Evolutionary conservation across 1,284 basidiomycete genomes (phyloP).

Genomic region (Cutaneotrichosporon sp.): DNA sequence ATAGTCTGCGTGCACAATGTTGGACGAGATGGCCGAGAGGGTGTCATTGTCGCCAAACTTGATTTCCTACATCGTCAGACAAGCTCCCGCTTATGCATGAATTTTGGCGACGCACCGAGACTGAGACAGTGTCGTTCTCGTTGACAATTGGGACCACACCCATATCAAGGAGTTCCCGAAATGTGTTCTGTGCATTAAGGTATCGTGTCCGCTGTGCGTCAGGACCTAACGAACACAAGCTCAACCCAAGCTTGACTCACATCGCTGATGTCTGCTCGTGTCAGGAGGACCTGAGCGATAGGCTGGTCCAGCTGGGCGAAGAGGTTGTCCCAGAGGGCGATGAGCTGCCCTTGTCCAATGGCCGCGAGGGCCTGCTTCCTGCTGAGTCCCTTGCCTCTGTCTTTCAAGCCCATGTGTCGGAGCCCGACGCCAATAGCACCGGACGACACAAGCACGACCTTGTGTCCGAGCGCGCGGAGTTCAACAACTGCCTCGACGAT

Average conservation of each 20-base stretch:
- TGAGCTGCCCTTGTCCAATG: constrained; percentile 91
- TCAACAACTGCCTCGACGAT: constrained; percentile 86
- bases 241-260: constrained; percentile 53
- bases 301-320: constrained; percentile 90
- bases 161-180: constrained; percentile 80
- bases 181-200: constrained; percentile 87
- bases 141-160: constrained; percentile 93
- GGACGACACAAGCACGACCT: constrained; percentile 90
- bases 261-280: constrained; percentile 93
- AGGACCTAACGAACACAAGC: too few species aligned
- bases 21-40: constrained; percentile 90
- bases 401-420: constrained; percentile 79
- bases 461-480: constrained; percentile 75
- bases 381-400: constrained; percentile 73
- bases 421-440: constrained; percentile 94
- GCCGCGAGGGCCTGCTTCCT: constrained; percentile 96
- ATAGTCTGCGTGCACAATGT: constrained; percentile 96
- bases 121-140: constrained; percentile 93
- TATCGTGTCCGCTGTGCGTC: constrained; percentile 75
- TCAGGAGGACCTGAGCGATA: constrained; percentile 91
- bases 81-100: not conserved
- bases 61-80: constrained; percentile 66
- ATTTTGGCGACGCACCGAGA: constrained; percentile 62
- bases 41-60: constrained; percentile 99
- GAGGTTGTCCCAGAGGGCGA: constrained; percentile 93